These are phyloP conservation scores for Pythium oligandrum DNA, from an alignment of 352 stramenopile genomes.

Conservation along the genomic window DNA sequence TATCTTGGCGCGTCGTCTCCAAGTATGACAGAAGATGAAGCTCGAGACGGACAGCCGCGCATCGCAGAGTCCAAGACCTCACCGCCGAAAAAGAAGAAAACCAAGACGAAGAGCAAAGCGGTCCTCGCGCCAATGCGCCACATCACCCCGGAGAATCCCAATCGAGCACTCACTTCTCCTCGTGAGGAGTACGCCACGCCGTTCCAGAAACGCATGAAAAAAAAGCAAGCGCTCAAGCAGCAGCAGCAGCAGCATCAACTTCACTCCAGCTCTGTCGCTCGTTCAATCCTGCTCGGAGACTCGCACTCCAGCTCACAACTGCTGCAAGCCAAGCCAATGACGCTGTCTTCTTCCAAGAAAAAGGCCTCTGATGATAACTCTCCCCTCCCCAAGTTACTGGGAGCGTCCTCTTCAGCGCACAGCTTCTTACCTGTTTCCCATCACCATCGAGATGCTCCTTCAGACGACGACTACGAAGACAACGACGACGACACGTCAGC, in stretches of 20 bases:
- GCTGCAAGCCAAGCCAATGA: conserved; percentile 14
- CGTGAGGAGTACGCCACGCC: conserved; percentile 30
- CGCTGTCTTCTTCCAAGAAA: background rate
- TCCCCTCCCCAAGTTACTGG: conserved; percentile 43
- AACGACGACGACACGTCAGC: conserved; percentile 15
- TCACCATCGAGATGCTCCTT: conserved; percentile 15
- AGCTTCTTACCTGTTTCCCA: conserved; percentile 2
- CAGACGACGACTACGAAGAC: conserved; percentile 14
- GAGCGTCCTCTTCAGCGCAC: conserved; percentile 28
- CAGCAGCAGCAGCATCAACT: conserved; percentile 26
- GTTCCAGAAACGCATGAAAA: conserved; percentile 42
- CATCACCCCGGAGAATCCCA: too few species aligned
- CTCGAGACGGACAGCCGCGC: conserved; percentile 9
- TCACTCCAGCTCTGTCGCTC: conserved; percentile 23
- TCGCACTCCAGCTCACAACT: conserved; percentile 17
- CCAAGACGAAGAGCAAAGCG: conserved; percentile 21
- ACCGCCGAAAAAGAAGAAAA: conserved; percentile 27
- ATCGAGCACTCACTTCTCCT: too few species aligned
- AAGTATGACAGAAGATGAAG: conserved; percentile 2
- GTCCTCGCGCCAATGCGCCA: conserved; percentile 4
- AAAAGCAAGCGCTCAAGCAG: conserved; percentile 39
- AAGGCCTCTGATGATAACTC: too few species aligned
- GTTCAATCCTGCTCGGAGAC: conserved; percentile 49
- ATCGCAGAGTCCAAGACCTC: conserved; percentile 24
- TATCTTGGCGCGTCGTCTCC: conserved; percentile 41